These are phyloP conservation scores for Solanum chaucha DNA, from an alignment of 257 asterid genomes.

Conservation along the genomic window DNA sequence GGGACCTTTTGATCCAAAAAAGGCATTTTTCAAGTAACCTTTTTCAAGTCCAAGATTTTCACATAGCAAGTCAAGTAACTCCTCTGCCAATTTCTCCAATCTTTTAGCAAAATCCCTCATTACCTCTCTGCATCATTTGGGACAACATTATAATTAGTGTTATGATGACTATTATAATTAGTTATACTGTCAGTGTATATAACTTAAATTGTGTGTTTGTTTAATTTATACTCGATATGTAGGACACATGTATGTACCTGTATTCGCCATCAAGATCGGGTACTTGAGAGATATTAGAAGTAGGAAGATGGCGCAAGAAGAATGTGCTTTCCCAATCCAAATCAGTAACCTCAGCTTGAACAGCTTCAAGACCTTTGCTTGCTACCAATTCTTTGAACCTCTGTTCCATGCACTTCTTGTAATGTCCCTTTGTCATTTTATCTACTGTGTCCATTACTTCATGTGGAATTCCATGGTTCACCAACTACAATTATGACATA, in stretches of 20 bases:
- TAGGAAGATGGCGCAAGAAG: constrained; percentile 7
- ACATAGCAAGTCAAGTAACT: constrained; percentile 44
- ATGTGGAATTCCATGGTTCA: constrained; percentile 53
- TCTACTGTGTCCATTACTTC: constrained; percentile 56
- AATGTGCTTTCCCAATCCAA: constrained; percentile 45
- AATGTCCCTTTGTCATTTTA: constrained; percentile 43
- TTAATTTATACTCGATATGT: background rate
- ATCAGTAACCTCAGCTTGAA: constrained; percentile 18
- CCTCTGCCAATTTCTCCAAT: constrained; percentile 40
- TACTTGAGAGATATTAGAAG: constrained; percentile 2
- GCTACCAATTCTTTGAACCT: constrained; percentile 35
- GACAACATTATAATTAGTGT: background rate
- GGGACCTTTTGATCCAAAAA: constrained; percentile 30
- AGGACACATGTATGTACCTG: background rate
- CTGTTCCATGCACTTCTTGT: constrained; percentile 43
- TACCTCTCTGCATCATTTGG: constrained; percentile 29
- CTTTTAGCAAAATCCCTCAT: constrained; percentile 47
- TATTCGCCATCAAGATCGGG: constrained; percentile 7
- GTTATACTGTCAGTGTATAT: background rate
- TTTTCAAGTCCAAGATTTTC: constrained; percentile 44
- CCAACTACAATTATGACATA: constrained; percentile 19
- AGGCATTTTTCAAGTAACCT: constrained; percentile 43
- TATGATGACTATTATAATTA: no score
- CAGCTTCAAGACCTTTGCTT: constrained; percentile 17
- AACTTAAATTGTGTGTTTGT: background rate